phyloP scores from a whole-genome alignment of 306 rosid genomes.

The Astragalus glycyphyllos region DNA sequence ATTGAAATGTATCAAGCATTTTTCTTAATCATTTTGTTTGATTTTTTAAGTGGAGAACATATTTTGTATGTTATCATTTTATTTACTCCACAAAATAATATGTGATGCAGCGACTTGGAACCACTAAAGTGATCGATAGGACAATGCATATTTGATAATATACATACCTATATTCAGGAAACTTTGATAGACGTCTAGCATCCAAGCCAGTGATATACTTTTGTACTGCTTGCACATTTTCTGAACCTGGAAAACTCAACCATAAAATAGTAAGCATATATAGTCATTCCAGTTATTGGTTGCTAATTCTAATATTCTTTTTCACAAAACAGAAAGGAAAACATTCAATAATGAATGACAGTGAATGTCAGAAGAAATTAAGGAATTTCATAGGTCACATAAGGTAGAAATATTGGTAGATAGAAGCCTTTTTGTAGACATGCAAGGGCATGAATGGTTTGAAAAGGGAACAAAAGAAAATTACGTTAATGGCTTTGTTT shows the following conservation, averaged over 20 bases:
- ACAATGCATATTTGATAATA: slow-evolving; percentile 15
- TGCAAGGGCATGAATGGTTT: background rate
- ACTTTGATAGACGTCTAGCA: slow-evolving; percentile 86
- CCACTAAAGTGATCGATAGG: background rate
- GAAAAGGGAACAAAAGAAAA: slow-evolving; percentile 1
- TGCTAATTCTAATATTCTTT: slow-evolving; percentile 2
- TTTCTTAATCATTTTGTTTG: slow-evolving; percentile 3
- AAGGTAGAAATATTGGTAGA: background rate
- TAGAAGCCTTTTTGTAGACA: slow-evolving; percentile 2
- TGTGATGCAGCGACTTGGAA: slow-evolving; percentile 6
- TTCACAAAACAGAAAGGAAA: background rate
- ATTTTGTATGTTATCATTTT: background rate
- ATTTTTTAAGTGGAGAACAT: background rate
- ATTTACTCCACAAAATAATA: background rate
- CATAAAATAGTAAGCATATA: slow-evolving; percentile 2
- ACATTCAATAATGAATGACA: background rate
- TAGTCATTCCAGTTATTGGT: slow-evolving; percentile 21
- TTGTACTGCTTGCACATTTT: slow-evolving; percentile 86
- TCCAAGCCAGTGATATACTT: slow-evolving; percentile 95
- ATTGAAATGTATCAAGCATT: background rate
- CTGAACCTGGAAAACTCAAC: slow-evolving; percentile 66
- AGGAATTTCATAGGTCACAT: background rate
- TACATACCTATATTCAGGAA: slow-evolving; percentile 76
- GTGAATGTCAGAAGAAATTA: background rate
- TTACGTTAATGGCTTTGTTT: background rate